Evolutionary conservation across 2,329 filamentous ascomycete species (phyloP).

Genomic region (Ophiostoma ips): DNA sequence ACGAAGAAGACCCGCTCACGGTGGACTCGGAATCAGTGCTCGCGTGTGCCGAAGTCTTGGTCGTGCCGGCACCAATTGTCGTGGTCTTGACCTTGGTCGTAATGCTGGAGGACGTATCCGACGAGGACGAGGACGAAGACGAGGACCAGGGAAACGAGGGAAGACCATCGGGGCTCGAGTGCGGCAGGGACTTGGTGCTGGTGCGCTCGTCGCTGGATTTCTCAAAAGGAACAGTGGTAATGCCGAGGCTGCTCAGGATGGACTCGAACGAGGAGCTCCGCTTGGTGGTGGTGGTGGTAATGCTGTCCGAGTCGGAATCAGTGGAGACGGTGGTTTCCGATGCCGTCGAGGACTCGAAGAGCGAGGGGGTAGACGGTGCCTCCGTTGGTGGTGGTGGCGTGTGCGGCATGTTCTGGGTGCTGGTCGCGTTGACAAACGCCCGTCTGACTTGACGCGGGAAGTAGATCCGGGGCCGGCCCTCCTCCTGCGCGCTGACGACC

Average conservation of each 20-base stretch:
- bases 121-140: slow-evolving; percentile 1
- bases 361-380: slow-evolving; percentile 4
- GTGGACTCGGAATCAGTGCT: not conserved
- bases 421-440: slow-evolving; percentile 31
- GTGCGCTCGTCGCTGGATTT: not conserved
- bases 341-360: slow-evolving; percentile 1
- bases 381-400: slow-evolving; percentile 14
- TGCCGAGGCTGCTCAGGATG: slow-evolving; percentile 2
- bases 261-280: slow-evolving; percentile 11
- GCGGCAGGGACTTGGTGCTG: not conserved
- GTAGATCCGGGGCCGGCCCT: slow-evolving; percentile 37
- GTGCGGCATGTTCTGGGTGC: slow-evolving; percentile 20
- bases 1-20: not conserved
- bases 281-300: slow-evolving; percentile 13
- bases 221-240: not conserved
- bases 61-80: not conserved
- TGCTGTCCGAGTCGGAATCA: not conserved
- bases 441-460: slow-evolving; percentile 44
- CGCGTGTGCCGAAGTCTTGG: not conserved
- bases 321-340: not conserved
- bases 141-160: no score
- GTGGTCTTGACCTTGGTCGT: no score
- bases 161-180: no score
- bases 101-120: not conserved
- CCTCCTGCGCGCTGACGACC: slow-evolving; percentile 29